Percentiles rank a stretch among this genome's conserved stretches.
Conservation (phyloP, 192 early-diverging fungal genomes). For the Diversispora eburnea region DNA sequence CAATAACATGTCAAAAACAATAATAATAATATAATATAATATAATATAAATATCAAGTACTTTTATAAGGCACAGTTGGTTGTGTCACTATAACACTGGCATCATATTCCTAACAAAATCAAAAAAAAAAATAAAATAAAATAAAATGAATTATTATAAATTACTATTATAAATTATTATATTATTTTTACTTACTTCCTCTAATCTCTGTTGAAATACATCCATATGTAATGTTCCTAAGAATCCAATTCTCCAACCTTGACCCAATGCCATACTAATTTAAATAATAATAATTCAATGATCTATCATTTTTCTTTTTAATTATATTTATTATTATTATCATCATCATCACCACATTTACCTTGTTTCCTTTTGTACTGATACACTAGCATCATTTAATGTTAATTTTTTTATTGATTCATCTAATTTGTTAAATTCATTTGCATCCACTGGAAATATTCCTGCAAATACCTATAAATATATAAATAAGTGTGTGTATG, state of each 20-base stretch:
- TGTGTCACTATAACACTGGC: slow-evolving; percentile 86
- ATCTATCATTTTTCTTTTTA: neutral
- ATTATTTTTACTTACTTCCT: slow-evolving; percentile 48
- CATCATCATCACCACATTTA: neutral
- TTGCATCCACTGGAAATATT: slow-evolving; percentile 86
- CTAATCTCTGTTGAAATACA: slow-evolving; percentile 91
- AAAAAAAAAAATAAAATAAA: neutral
- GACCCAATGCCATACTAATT: slow-evolving; percentile 74
- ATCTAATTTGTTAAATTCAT: slow-evolving; percentile 82
- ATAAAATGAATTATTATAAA: neutral
- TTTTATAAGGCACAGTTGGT: slow-evolving; percentile 87
- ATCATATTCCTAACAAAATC: slow-evolving; percentile 71
- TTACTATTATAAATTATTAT: neutral
- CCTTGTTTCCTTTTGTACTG: slow-evolving; percentile 79
- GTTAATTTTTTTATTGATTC: slow-evolving; percentile 92
- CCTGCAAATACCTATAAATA: slow-evolving; percentile 74
- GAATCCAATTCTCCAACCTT: slow-evolving; percentile 95
- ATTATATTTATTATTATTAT: neutral
- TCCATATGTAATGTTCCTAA: slow-evolving; percentile 97
- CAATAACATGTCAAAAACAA: neutral
- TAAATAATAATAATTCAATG: neutral
- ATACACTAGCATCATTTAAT: slow-evolving; percentile 92
- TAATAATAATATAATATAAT: neutral
- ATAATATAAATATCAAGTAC: slow-evolving; percentile 36
- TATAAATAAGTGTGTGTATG: neutral